These are phyloP conservation scores for Turritis glabra DNA, from an alignment of 345 rosid species.

Conservation along the genomic window DNA sequence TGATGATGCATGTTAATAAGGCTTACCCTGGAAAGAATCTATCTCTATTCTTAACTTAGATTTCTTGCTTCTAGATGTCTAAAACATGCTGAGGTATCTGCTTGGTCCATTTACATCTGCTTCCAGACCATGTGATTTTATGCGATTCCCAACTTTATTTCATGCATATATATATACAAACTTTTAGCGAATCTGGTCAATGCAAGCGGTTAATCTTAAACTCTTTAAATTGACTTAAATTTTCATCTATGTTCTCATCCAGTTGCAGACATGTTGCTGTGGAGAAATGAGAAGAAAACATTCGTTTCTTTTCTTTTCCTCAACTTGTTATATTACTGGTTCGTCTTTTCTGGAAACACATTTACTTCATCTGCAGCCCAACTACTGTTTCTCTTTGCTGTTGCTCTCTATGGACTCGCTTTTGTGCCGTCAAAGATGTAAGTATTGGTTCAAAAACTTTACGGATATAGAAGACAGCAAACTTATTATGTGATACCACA, in stretches of 20 bases:
- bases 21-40: not conserved
- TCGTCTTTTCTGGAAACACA: slow-evolving; percentile 71
- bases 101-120: not conserved
- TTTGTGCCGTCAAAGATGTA: slow-evolving; percentile 61
- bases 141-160: slow-evolving; percentile 2
- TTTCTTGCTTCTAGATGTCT: slow-evolving; percentile 10
- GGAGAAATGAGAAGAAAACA: slow-evolving; percentile 93
- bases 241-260: slow-evolving; percentile 41
- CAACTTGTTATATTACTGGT: slow-evolving; percentile 68
- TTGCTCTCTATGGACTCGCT: slow-evolving; percentile 57
- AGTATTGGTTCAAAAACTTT: slow-evolving; percentile 39
- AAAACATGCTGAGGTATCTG: slow-evolving; percentile 13
- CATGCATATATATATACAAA: not conserved
- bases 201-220: not conserved
- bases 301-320: slow-evolving; percentile 57
- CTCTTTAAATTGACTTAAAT: not conserved
- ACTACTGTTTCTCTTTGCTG: slow-evolving; percentile 55
- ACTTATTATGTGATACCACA: slow-evolving; percentile 1
- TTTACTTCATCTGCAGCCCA: slow-evolving; percentile 69
- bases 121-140: not conserved
- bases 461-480: not conserved
- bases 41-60: slow-evolving; percentile 5
- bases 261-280: slow-evolving; percentile 85
- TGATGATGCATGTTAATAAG: not conserved
- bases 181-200: not conserved